phyloP scores from a whole-genome alignment of 345 rosid species.

The Aquilaria sinensis region DNA sequence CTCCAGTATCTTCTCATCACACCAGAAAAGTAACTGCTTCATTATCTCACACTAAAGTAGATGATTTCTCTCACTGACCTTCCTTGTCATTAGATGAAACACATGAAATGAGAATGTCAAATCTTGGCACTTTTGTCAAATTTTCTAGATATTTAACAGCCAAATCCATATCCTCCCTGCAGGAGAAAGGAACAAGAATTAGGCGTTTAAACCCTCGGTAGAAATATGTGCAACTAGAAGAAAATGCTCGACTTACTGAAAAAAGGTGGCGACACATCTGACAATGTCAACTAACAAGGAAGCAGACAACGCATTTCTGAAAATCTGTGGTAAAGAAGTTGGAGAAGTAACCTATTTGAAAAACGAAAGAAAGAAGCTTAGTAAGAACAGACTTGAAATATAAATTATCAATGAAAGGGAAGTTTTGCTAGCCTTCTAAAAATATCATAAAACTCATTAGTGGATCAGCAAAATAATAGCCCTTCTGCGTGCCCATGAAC shows the following conservation, averaged over 20 bases:
- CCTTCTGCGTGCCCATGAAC: too few relatives aligned
- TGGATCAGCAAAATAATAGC: too few relatives aligned
- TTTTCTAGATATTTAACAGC: conserved; percentile 66
- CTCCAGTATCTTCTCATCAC: too few relatives aligned
- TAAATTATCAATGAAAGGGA: too few relatives aligned
- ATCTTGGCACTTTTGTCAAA: conserved; percentile 85
- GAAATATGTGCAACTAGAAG: not conserved
- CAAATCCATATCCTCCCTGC: conserved; percentile 68
- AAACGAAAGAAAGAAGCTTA: conserved; percentile 2
- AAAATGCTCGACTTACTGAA: conserved; percentile 35
- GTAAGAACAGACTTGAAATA: too few relatives aligned
- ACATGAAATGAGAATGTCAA: conserved; percentile 65
- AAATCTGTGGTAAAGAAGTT: conserved; percentile 63
- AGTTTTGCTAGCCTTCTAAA: too few relatives aligned
- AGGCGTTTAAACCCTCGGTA: not conserved
- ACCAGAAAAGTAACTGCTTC: too few relatives aligned
- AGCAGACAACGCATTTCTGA: conserved; percentile 71
- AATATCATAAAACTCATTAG: too few relatives aligned
- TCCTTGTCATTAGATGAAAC: conserved; percentile 66
- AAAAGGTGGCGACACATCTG: conserved; percentile 63
- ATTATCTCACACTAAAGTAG: not conserved
- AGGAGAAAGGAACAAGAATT: conserved; percentile 13
- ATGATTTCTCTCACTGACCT: conserved; percentile 34
- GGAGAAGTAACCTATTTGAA: conserved; percentile 58
- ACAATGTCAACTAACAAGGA: conserved; percentile 65